Evolutionary conservation across 2,329 filamentous ascomycete genomes (phyloP), one percentile per base, ranked within the genome.

Genomic region (Penicillium vulpinum): DNA sequence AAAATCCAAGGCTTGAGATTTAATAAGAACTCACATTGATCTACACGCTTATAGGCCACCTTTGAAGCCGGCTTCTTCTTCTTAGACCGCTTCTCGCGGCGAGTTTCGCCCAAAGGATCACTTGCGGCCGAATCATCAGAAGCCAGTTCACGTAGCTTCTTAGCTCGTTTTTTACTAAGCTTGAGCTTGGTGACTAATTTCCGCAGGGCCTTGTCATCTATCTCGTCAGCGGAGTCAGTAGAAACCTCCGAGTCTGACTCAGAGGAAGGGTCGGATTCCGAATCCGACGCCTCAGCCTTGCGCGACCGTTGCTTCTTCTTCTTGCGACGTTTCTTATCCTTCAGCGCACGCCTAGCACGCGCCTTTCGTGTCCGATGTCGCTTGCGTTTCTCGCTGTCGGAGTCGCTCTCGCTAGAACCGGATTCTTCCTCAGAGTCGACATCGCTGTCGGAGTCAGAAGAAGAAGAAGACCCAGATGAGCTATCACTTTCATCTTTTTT

Each of bases 11-110:
- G 8, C 13, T 21, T 38, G 6, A 15, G 15, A 16, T 18, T 16
- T 6, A 15, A 39, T 3, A 16, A 33, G 21, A 26, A 68, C 72
- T 64, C 59, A 78, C 78, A 73, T 67, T 88, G 81, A 72, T 89
- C 87, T 1, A 89, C 85, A 36, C 87, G 80, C 72, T 88, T 88
- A 72, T 82, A 90, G n/a, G 84, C 85, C n/a, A 84, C 75, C 58
- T 84, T 85, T 18, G 81, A 82, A 7, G 74, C 82, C 28, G 76
- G 76, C 51, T 77, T 78, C 62, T 77, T 78, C 63, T 76, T 78
- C 61, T 75, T 79, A 59, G 59, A 67, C 54, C 63, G 61, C 51
- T 62, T 65, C 22, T 64, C 57, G 2, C 62, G 62, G 29, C 58
- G 51, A 41, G 24, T 45, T 5, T 66, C 64, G 1, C 51, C 45